Base-by-base conservation (phyloP, 148 eudicot genomes). In the Persicaria maculosa region DNA sequence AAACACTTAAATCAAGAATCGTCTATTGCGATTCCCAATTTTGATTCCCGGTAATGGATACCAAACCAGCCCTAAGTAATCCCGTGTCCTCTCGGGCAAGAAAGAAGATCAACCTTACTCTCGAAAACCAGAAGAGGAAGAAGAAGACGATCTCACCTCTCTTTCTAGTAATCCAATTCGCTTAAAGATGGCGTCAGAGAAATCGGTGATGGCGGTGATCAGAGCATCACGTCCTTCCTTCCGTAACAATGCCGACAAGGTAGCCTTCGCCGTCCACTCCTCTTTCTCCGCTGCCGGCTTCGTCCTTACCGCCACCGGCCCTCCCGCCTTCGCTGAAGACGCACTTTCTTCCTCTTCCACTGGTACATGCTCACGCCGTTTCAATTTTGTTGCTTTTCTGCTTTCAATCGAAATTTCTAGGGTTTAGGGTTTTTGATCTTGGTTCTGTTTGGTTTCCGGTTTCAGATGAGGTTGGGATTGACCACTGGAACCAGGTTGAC, bases 391-490 rank as follows among this genome's bases (percentile, higher is more conserved):
- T 20, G 68, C 44, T 17, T n/a, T 62, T 14, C 62, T 17, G 22
- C 62, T 8, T 19, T 57, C 55, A 52, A 52, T 52, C 55, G 55
- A 52, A 52, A 52, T 12, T 52, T 50, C 16, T 0, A 7, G 19
- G 25, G n/a, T 12, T 43, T 65, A 65, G 70, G 46, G 20, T 65
- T 65, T 59, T 59, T 22, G 12, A 5, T 59, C 43, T 6, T 14
- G 48, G 58, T 1, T 52, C 65, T 48, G 9, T 50, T 17, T 62
- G 40, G 47, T 47, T 22, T 52, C 67, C 80, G 44, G 11, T 10
- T 68, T 67, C 70, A 93, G 98, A 89, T 72, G 98, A 93, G 82
- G 98, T 87, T 61, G 96, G 93, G 36, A 81, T 88, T 52, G 98
- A 91, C 58, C 65, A 81, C 9, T 94, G 98, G 98, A 90, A 92